These are phyloP conservation scores for Pseudofabraea citricarpa DNA, from an alignment of 2,329 filamentous ascomycete genomes.

Conservation along the genomic window DNA sequence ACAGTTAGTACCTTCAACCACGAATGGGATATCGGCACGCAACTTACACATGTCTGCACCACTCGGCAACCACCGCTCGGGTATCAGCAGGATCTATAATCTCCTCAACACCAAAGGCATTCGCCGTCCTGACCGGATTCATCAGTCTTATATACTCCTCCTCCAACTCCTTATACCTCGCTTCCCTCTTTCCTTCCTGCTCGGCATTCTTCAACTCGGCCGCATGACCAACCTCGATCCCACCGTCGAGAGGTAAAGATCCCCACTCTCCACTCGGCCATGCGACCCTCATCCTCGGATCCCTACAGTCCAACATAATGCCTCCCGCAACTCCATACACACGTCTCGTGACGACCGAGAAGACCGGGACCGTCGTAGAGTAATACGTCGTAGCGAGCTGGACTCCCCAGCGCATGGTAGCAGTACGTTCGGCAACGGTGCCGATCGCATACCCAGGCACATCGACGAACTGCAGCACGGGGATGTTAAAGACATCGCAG, in stretches of 20 bases:
- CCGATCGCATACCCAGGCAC: slow-evolving; percentile 60
- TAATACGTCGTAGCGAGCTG: slow-evolving; percentile 58
- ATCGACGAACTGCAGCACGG: slow-evolving; percentile 59
- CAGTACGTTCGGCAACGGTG: slow-evolving; percentile 55
- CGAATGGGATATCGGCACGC: background rate
- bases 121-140: slow-evolving; percentile 61
- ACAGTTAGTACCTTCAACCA: background rate
- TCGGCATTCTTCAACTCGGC: slow-evolving; percentile 53
- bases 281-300: slow-evolving; percentile 55
- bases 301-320: slow-evolving; percentile 57
- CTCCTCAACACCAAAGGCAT: slow-evolving; percentile 59
- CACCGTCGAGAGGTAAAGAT: slow-evolving; percentile 56
- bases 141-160: slow-evolving; percentile 56
- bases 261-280: slow-evolving; percentile 63
- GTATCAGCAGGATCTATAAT: slow-evolving; percentile 60
- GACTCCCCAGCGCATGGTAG: slow-evolving; percentile 61
- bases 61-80: slow-evolving; percentile 47
- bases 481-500: slow-evolving; percentile 61
- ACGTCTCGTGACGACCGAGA: slow-evolving; percentile 56
- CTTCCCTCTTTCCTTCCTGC: slow-evolving; percentile 42
- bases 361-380: slow-evolving; percentile 57
- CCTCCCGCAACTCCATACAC: slow-evolving; percentile 61
- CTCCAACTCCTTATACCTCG: slow-evolving; percentile 51
- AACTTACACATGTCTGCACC: slow-evolving; percentile 47
- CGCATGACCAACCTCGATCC: slow-evolving; percentile 59